A percentile compares a stretch with the other conserved stretches of the same genome.
Conservation (phyloP, 768 basidiomycete species). For the Xerocomellus intermedius region DNA sequence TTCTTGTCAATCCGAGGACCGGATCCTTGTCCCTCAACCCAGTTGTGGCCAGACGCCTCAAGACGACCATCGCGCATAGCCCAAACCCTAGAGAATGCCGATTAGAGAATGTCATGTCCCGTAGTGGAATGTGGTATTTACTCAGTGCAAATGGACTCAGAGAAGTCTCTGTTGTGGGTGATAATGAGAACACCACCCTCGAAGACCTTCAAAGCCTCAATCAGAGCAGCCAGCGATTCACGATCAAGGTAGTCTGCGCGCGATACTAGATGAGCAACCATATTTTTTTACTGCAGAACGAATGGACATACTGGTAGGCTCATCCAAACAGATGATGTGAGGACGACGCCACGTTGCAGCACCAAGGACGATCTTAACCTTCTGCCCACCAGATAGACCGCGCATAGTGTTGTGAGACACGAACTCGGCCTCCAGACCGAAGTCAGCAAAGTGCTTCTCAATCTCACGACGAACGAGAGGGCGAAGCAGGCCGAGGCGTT, state of each 20-base stretch:
- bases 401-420: slow-evolving; percentile 99
- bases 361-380: slow-evolving; percentile 98
- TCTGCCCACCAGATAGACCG: slow-evolving; percentile 97
- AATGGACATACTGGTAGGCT: slow-evolving; percentile 76
- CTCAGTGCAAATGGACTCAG: slow-evolving; percentile 95
- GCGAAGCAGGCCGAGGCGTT: slow-evolving; percentile 90
- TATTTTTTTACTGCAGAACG: not conserved
- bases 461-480: slow-evolving; percentile 98
- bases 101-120: not conserved
- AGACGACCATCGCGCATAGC: slow-evolving; percentile 97
- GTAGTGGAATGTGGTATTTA: slow-evolving; percentile 19
- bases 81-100: slow-evolving; percentile 63
- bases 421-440: slow-evolving; percentile 98
- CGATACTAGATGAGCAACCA: not conserved
- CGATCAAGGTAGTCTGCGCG: slow-evolving; percentile 92
- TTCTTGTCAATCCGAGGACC: slow-evolving; percentile 94
- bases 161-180: slow-evolving; percentile 98
- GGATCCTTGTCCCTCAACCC: slow-evolving; percentile 98
- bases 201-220: slow-evolving; percentile 96
- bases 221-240: slow-evolving; percentile 98
- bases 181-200: slow-evolving; percentile 98
- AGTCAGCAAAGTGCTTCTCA: slow-evolving; percentile 99
- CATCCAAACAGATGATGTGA: slow-evolving; percentile 95
- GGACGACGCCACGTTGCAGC: slow-evolving; percentile 99
- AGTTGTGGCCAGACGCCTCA: slow-evolving; percentile 97